Conservation (phyloP, 2,329 filamentous ascomycete species). For the Helminthosporium solani region DNA sequence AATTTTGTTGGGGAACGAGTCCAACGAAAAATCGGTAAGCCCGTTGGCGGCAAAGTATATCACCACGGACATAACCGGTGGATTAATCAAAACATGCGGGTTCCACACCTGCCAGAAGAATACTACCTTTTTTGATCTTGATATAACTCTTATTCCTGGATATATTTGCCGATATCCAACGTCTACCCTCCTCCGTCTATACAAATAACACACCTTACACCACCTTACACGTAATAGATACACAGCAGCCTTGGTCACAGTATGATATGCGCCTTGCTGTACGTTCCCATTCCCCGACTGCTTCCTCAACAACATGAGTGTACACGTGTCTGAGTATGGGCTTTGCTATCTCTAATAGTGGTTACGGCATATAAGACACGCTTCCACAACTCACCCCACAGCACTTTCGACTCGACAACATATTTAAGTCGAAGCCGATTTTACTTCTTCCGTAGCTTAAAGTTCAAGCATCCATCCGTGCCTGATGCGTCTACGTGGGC, state of each 20-base stretch:
- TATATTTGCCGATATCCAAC: too few relatives aligned
- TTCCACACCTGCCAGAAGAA: slow-evolving; percentile 7
- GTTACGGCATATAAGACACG: neutral
- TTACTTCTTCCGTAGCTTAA: neutral
- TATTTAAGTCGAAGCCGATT: neutral
- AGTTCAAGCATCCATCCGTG: neutral
- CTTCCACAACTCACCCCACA: neutral
- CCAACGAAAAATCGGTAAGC: slow-evolving; percentile 3
- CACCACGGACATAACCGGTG: slow-evolving; percentile 15
- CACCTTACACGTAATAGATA: too few relatives aligned
- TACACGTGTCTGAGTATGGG: neutral
- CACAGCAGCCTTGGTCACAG: too few relatives aligned
- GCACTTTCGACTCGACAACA: neutral
- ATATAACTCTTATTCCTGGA: too few relatives aligned
- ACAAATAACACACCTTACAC: too few relatives aligned
- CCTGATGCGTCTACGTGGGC: neutral
- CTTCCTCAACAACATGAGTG: neutral
- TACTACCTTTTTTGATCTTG: neutral
- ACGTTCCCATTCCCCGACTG: too few relatives aligned
- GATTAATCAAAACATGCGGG: slow-evolving; percentile 12
- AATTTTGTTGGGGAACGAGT: slow-evolving; percentile 21
- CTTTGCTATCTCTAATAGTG: neutral
- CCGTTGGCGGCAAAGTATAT: slow-evolving; percentile 18
- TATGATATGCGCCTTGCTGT: too few relatives aligned
- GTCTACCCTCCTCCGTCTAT: too few relatives aligned